Evolutionary conservation across 768 basidiomycete genomes (phyloP).

Genomic region (Trametes cubensis): DNA sequence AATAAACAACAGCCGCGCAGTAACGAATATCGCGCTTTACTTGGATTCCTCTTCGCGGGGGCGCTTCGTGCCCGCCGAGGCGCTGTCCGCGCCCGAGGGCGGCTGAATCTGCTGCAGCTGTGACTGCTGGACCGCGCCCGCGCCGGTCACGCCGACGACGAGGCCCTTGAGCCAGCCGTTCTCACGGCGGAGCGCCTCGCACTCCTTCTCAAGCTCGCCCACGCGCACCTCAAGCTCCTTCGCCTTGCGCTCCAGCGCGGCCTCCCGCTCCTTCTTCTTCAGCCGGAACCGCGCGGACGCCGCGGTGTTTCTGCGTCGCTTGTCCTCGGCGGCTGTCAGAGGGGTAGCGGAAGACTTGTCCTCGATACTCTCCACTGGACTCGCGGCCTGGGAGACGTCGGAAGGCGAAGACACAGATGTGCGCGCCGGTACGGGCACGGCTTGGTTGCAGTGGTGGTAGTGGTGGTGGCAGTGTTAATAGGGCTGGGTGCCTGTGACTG

Average conservation of each 20-base stretch:
- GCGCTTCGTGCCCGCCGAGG: conserved; percentile 17
- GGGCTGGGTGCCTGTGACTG: conserved; percentile 27
- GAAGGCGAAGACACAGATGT: conserved; percentile 23
- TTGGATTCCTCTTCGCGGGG: conserved; percentile 14
- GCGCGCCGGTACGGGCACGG: conserved; percentile 50
- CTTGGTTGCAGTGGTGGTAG: conserved; percentile 40
- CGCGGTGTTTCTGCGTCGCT: conserved; percentile 90
- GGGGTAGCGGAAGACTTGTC: conserved; percentile 29
- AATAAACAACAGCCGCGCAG: not conserved
- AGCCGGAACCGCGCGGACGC: conserved; percentile 91
- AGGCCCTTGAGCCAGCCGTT: conserved; percentile 93
- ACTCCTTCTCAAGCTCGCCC: conserved; percentile 84
- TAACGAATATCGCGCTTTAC: not conserved
- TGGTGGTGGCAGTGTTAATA: conserved; percentile 29
- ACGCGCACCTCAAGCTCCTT: conserved; percentile 85
- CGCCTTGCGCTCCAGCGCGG: conserved; percentile 79
- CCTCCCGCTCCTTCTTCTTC: conserved; percentile 96
- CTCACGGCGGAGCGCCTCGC: conserved; percentile 84
- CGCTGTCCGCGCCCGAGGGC: not conserved
- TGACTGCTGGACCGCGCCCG: conserved; percentile 43
- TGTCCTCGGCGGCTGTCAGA: conserved; percentile 74
- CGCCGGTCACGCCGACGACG: conserved; percentile 86
- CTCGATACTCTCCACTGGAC: conserved; percentile 21
- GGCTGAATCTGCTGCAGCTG: conserved; percentile 12
- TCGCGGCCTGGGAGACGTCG: conserved; percentile 34